Base-by-base conservation (phyloP, 2,329 filamentous ascomycete species). In the Davidsoniella neocaledoniae region DNA sequence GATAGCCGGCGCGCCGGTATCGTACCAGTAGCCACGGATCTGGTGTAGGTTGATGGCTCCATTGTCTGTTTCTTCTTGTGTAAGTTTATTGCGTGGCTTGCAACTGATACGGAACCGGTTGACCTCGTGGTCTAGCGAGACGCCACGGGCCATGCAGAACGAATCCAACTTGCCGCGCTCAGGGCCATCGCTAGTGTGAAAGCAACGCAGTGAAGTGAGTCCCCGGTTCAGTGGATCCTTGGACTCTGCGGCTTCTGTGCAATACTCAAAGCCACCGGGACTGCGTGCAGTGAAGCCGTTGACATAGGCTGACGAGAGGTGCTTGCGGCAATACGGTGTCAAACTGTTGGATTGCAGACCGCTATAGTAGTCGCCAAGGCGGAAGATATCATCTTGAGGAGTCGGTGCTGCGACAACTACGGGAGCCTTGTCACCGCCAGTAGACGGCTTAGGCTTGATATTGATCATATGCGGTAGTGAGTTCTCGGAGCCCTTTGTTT, bases 11-110 rank as follows among this genome's bases (percentile, higher is more conserved):
- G 61, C 59, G 3, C 61, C 61, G 1, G 62, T 64, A 2, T 57
- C 51, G 52, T 62, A 63, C 60, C 57, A 60, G 53, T 63, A 64
- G 5, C 25, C 40, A 10, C 48, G 45, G 38, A 63, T 55, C 3
- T 48, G 14, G 2, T 33, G 5, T 12, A 39, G 41, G 10, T 25
- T 25, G n/a, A 50, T 10, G 4, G 42, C 43, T 14, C 43, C 43
- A 5, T 39, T 33, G 8, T 40, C 19, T 19, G 6, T 46, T 23
- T 50, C 48, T 12, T 29, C 21, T 12, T 36, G 29, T 3, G 48
- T 29, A 6, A 50, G 14, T 2, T 8, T 12, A 10, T 19, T 17
- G 14, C 37, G 36, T n/a, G 26, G n/a, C 12, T 21, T 19, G 10
- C 48, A 50, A n/a, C 17, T 12, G 36, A 50, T 14, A 10, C 12